phyloP scores from a whole-genome alignment of 2,329 filamentous ascomycete genomes.

The Epichloe amarillans region DNA sequence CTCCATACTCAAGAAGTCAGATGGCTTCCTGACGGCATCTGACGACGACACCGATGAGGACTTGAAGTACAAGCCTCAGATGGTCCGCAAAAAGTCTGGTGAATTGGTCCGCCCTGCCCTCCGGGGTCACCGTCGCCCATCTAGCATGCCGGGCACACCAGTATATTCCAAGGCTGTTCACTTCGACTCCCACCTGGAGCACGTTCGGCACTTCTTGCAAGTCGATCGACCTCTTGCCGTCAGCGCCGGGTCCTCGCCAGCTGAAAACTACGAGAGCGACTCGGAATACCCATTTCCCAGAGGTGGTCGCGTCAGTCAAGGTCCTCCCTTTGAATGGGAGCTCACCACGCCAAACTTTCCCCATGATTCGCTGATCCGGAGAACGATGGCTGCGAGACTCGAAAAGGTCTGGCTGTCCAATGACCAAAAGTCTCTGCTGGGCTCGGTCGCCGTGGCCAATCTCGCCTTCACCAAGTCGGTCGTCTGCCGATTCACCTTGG shows the following conservation, averaged over 20 bases:
- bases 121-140: slow-evolving; percentile 65
- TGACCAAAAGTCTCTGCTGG: slow-evolving; percentile 78
- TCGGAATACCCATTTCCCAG: slow-evolving; percentile 73
- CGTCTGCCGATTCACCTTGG: slow-evolving; percentile 85
- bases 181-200: slow-evolving; percentile 92
- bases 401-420: slow-evolving; percentile 78
- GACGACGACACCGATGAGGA: slow-evolving; percentile 53
- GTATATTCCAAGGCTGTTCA: slow-evolving; percentile 96
- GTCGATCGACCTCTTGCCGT: slow-evolving; percentile 92
- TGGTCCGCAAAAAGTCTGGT: slow-evolving; percentile 96
- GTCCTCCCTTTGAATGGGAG: slow-evolving; percentile 67
- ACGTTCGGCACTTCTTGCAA: slow-evolving; percentile 89
- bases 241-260: slow-evolving; percentile 84
- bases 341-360: slow-evolving; percentile 79
- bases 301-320: slow-evolving; percentile 22
- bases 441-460: slow-evolving; percentile 75
- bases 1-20: slow-evolving; percentile 30
- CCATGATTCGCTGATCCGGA: slow-evolving; percentile 35
- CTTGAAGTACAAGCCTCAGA: slow-evolving; percentile 58
- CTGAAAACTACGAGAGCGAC: slow-evolving; percentile 77
- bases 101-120: slow-evolving; percentile 90
- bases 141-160: slow-evolving; percentile 94
- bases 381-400: slow-evolving; percentile 56
- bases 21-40: slow-evolving; percentile 37
- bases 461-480: slow-evolving; percentile 80